Evolutionary conservation across 257 asterid genomes (phyloP).

Genomic region (Linaria vulgaris): DNA sequence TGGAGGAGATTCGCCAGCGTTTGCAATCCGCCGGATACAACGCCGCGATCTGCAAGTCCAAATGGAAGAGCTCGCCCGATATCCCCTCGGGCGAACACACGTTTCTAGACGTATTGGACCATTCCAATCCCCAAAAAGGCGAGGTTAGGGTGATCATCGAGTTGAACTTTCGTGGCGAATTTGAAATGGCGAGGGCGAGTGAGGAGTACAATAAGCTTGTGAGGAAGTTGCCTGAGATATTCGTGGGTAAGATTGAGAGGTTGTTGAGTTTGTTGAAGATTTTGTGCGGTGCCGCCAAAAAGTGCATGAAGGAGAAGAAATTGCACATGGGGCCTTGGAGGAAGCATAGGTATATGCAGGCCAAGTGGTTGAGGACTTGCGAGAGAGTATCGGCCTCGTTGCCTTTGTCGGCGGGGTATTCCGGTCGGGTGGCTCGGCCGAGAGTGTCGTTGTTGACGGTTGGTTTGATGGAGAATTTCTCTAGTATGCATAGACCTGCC

Average conservation of each 20-base stretch:
- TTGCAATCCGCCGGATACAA: conserved; percentile 63
- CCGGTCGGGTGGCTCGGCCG: conserved; percentile 48
- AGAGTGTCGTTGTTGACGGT: conserved; percentile 64
- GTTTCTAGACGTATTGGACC: conserved; percentile 71
- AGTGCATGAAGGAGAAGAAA: conserved; percentile 85
- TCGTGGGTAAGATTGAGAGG: conserved; percentile 74
- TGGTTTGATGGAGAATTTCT: conserved; percentile 57
- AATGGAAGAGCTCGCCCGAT: conserved; percentile 72
- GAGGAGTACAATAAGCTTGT: conserved; percentile 69
- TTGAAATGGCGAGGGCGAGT: conserved; percentile 81
- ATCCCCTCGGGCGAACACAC: conserved; percentile 93
- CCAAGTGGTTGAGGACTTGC: conserved; percentile 72
- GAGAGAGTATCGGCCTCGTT: conserved; percentile 36
- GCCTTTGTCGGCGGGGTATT: conserved; percentile 32
- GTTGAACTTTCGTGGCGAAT: conserved; percentile 62
- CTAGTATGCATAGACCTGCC: conserved; percentile 45
- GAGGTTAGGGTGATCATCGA: conserved; percentile 72
- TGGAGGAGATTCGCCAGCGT: conserved; percentile 67
- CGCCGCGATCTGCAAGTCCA: conserved; percentile 83
- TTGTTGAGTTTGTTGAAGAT: conserved; percentile 60
- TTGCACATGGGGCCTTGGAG: conserved; percentile 98
- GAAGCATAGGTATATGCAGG: conserved; percentile 85
- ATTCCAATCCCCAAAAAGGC: conserved; percentile 51
- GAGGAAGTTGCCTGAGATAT: conserved; percentile 57
- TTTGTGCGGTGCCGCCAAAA: conserved; percentile 66